These are phyloP conservation scores for Rostrohypoxylon terebratum DNA, from an alignment of 495 filamentous ascomycete genomes.

Conservation along the genomic window DNA sequence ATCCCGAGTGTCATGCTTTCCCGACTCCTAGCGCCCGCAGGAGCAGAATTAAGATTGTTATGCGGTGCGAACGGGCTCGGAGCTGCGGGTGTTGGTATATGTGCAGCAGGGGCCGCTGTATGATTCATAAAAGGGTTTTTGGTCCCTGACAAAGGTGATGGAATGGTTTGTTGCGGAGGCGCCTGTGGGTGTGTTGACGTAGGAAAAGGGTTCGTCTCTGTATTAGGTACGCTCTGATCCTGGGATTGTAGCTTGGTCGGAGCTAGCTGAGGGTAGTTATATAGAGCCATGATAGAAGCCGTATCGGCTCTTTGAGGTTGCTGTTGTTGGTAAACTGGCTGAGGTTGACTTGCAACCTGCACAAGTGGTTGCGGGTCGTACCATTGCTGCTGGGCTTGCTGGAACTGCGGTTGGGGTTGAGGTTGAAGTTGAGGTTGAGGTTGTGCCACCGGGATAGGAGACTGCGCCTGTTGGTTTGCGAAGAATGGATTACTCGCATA, in stretches of 20 bases:
- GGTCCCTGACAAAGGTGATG: constrained; percentile 46
- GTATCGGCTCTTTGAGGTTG: constrained; percentile 70
- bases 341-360: constrained; percentile 26
- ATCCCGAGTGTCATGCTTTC: constrained; percentile 86
- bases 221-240: constrained; percentile 30
- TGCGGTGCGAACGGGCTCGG: constrained; percentile 40
- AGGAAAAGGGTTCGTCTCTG: constrained; percentile 26
- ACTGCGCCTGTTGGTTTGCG: constrained; percentile 51
- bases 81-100: constrained; percentile 33
- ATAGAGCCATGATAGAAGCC: constrained; percentile 86
- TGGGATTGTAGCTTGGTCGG: constrained; percentile 55
- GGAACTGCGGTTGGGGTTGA: constrained; percentile 51
- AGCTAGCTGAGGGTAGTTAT: constrained; percentile 80
- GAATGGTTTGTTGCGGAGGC: constrained; percentile 29
- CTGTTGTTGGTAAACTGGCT: constrained; percentile 47
- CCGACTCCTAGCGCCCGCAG: constrained; percentile 69
- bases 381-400: constrained; percentile 50
- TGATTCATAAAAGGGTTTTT: constrained; percentile 62
- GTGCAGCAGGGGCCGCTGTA: constrained; percentile 24
- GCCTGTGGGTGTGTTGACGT: constrained; percentile 43
- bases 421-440: constrained; percentile 51
- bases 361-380: constrained; percentile 46
- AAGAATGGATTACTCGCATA: constrained; percentile 68
- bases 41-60: constrained; percentile 58
- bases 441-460: constrained; percentile 51